phyloP scores from a whole-genome alignment of 441 rosid genomes.

The Jatropha multifida region DNA sequence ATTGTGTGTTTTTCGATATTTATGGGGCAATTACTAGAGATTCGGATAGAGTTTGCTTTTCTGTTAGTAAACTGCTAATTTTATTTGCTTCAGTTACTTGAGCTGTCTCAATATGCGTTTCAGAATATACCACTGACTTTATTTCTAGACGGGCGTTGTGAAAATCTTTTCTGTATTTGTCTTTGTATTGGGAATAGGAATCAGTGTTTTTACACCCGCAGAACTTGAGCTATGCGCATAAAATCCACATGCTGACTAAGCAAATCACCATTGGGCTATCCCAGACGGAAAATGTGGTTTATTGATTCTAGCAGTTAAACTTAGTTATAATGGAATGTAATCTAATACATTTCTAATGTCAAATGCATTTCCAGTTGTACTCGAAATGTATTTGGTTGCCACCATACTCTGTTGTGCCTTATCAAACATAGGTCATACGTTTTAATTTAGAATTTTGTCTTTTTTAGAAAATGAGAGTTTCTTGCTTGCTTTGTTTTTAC shows the following conservation, averaged over 20 bases:
- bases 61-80: constrained; percentile 19
- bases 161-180: background rate
- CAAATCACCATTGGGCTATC: background rate
- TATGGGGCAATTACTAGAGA: constrained; percentile 20
- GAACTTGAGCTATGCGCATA: background rate
- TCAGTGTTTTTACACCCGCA: background rate
- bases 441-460: background rate
- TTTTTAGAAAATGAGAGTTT: background rate
- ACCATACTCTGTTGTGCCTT: too few species aligned
- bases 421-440: background rate
- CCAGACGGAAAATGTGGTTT: background rate
- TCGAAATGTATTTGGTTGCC: too few species aligned
- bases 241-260: background rate
- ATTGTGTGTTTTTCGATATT: constrained; percentile 18
- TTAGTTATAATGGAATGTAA: too few species aligned
- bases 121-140: constrained; percentile 8
- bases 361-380: too few species aligned
- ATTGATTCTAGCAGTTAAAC: background rate
- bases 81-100: constrained; percentile 24
- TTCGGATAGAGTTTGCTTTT: constrained; percentile 23
- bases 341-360: too few species aligned
- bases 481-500: background rate
- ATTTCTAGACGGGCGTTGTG: constrained; percentile 7
- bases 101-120: constrained; percentile 4
- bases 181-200: constrained; percentile 10